phyloP scores from a whole-genome alignment of 768 basidiomycete genomes.

The Cyclocybe aegerita region DNA sequence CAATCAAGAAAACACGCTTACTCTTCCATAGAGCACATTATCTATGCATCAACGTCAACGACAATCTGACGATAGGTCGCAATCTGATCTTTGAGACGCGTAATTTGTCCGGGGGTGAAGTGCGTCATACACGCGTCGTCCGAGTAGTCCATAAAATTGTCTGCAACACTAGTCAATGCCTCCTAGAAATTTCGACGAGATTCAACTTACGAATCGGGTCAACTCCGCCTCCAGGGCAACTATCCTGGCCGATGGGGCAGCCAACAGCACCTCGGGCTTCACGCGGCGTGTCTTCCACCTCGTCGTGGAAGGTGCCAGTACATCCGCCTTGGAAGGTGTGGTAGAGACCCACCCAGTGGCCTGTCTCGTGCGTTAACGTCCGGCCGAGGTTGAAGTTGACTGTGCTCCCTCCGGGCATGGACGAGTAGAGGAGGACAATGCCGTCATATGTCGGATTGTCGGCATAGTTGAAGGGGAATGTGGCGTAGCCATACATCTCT shows the following conservation, averaged over 20 bases:
- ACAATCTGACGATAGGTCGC: slow-evolving; percentile 4
- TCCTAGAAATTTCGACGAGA: neutral
- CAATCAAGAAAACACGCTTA: no score
- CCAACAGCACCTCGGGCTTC: slow-evolving; percentile 30
- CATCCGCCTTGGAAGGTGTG: slow-evolving; percentile 31
- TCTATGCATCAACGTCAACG: no score
- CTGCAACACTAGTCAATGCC: slow-evolving; percentile 6
- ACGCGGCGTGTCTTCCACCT: slow-evolving; percentile 33
- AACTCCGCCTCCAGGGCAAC: slow-evolving; percentile 29
- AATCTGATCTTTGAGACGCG: slow-evolving; percentile 5
- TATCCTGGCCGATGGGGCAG: slow-evolving; percentile 28
- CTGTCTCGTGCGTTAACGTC: slow-evolving; percentile 27
- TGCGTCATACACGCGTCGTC: slow-evolving; percentile 40
- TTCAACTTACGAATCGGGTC: slow-evolving; percentile 31
- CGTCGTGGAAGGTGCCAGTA: slow-evolving; percentile 12
- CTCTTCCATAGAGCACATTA: no score
- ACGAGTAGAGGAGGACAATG: slow-evolving; percentile 29
- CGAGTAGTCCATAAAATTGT: slow-evolving; percentile 48
- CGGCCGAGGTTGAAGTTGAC: slow-evolving; percentile 27
- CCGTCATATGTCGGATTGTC: slow-evolving; percentile 35
- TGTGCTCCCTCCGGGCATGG: slow-evolving; percentile 31
- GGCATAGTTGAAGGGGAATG: slow-evolving; percentile 36
- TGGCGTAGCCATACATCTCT: slow-evolving; percentile 37
- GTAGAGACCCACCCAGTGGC: slow-evolving; percentile 36
- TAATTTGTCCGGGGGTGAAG: slow-evolving; percentile 37